Evolutionary conservation across 306 rosid species (phyloP), one percentile per base, ranked within the genome.

Genomic region (Inga oerstediana): DNA sequence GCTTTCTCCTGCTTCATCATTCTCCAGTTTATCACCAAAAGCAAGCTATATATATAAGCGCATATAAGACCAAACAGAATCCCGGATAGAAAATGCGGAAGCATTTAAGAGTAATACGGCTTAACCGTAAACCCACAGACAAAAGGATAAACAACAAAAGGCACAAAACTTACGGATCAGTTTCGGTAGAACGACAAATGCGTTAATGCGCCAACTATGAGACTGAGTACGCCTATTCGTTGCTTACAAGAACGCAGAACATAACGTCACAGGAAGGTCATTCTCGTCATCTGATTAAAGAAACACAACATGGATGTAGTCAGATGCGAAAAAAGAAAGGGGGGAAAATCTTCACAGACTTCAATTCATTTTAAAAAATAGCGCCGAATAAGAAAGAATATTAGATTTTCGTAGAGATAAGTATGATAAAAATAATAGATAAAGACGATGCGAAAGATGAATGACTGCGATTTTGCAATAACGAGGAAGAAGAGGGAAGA

Each of bases 1-100:
- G 62, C 80, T 87, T 84, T 85, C 75, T 80, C 85, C 83, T 72
- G 30, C 81, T 74, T 86, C 76, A 84, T 37, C 79, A 75, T 72
- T 66, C 75, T 43, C 77, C 74, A 32, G 10, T 39, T 76, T 37
- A 35, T 75, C 74, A 62, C 48, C 75, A 85, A 77, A 1, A 76
- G 1, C 62, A 84, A 61, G 30, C 56, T 17, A 0, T 19, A 45
- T 24, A 56, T 15, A 83, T 51, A 37, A 16, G 69, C 4, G 1
- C 13, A 20, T 19, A 43, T 8, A 19, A 77, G 58, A 51, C 78
- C 48, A 65, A 74, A 77, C 52, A 66, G 72, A 52, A 52, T 39
- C 48, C 30, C 66, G 34, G 44, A 56, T 61, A 10, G 39, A 67
- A 48, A 11, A 45, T 49, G 32, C 79, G 8, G 43, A 39, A 20